Evolutionary conservation across 1,284 basidiomycete genomes (phyloP).

Genomic region (Ganoderma lingzhi): DNA sequence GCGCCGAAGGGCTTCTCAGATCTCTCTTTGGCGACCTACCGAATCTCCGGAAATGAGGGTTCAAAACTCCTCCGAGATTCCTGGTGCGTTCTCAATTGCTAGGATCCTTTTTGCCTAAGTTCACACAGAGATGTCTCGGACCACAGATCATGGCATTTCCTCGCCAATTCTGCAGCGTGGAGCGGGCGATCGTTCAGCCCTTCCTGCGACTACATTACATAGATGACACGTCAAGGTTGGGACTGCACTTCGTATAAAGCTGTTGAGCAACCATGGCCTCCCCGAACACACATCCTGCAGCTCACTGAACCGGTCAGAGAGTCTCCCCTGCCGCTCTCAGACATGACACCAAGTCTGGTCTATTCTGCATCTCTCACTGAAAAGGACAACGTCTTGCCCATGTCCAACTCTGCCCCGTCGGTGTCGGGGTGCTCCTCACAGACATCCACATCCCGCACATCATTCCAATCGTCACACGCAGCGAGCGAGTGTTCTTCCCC

Average conservation of each 20-base stretch:
- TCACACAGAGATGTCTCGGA: conserved; percentile 31
- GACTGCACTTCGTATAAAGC: conserved; percentile 28
- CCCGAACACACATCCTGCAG: conserved; percentile 23
- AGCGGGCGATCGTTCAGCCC: conserved; percentile 20
- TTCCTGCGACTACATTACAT: conserved; percentile 31
- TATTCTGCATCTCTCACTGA: conserved; percentile 20
- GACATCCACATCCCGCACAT: conserved; percentile 21
- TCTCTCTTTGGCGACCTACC: conserved; percentile 30
- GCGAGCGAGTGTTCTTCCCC: conserved; percentile 24
- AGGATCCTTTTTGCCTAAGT: conserved; percentile 26
- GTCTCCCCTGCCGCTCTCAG: conserved; percentile 3
- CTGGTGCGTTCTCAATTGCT: conserved; percentile 28
- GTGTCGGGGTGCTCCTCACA: conserved; percentile 10
- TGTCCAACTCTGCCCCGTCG: conserved; percentile 4
- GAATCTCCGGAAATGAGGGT: conserved; percentile 42
- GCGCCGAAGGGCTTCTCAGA: conserved; percentile 28
- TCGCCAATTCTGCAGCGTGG: conserved; percentile 31
- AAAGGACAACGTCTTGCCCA: conserved; percentile 22
- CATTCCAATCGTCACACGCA: conserved; percentile 27
- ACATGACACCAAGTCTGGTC: conserved; percentile 21
- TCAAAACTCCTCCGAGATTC: conserved; percentile 41
- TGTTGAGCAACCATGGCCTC: conserved; percentile 18
- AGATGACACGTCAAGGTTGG: conserved; percentile 32
- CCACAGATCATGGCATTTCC: conserved; percentile 25
- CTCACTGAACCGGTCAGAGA: conserved; percentile 6